Percentiles rank a stretch among this genome's conserved stretches.
Evolutionary conservation across 371 early-diverging fungal species (phyloP).

Genomic region (Thermomucor indicae-seudaticae): DNA sequence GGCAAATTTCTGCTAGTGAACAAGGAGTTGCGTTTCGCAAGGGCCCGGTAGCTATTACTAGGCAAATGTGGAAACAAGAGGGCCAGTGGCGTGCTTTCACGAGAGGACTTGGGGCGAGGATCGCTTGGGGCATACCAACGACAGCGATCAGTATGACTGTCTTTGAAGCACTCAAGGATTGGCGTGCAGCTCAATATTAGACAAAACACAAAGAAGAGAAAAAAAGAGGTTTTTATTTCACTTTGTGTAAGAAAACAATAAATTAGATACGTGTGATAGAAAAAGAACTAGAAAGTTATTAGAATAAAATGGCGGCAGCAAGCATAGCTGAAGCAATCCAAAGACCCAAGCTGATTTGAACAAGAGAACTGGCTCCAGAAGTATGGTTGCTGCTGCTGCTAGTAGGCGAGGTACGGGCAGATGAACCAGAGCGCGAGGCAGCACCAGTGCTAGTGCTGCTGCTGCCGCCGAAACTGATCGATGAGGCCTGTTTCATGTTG

Average conservation of each 20-base stretch:
- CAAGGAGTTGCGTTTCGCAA: conserved; percentile 25
- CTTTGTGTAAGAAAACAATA: background rate
- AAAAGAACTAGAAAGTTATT: conserved; percentile 1
- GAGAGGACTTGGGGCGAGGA: conserved; percentile 59
- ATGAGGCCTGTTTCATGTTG: conserved; percentile 2
- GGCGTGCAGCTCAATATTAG: conserved; percentile 1
- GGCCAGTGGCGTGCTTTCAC: conserved; percentile 62
- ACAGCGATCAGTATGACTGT: conserved; percentile 71
- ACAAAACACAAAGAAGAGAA: background rate
- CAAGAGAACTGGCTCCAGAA: background rate
- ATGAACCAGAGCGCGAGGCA: background rate
- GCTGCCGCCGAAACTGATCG: too few relatives aligned
- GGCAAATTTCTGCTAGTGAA: conserved; percentile 60
- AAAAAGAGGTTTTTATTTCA: conserved; percentile 1
- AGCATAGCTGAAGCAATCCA: background rate
- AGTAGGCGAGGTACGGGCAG: background rate
- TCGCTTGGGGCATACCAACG: conserved; percentile 70
- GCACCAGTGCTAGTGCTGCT: too few relatives aligned
- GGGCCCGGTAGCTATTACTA: conserved; percentile 36
- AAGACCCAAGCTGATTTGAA: conserved; percentile 6
- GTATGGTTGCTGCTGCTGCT: background rate
- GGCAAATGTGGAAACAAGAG: conserved; percentile 56
- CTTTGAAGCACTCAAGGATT: conserved; percentile 69
- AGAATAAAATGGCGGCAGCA: conserved; percentile 6
- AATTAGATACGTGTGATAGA: background rate